Conservation (phyloP, 805 yeast genomes). For the Metschnikowia proteae region DNA sequence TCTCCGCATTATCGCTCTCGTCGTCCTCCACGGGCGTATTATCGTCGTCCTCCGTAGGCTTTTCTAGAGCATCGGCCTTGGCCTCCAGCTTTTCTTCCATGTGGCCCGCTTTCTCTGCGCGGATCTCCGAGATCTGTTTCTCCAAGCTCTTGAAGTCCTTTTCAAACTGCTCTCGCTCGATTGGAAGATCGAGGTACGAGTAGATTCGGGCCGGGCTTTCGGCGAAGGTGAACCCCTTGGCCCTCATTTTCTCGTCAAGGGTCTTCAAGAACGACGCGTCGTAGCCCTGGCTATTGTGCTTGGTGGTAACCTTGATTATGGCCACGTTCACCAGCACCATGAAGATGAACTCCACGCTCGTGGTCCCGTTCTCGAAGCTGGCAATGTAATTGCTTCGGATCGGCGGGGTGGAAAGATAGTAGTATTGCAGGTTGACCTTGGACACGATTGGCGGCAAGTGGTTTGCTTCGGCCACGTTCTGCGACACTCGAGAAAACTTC, state of each 20-base stretch:
- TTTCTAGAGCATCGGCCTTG: slow-evolving; percentile 10
- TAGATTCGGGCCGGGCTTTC: slow-evolving; percentile 15
- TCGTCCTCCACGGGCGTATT: slow-evolving; percentile 9
- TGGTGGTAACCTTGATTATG: slow-evolving; percentile 16
- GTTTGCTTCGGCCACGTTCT: slow-evolving; percentile 27
- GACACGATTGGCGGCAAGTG: slow-evolving; percentile 16
- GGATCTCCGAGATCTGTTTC: slow-evolving; percentile 11
- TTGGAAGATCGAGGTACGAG: slow-evolving; percentile 9
- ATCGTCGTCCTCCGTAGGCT: slow-evolving; percentile 3
- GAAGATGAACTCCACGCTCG: slow-evolving; percentile 16
- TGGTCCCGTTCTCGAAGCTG: slow-evolving; percentile 10
- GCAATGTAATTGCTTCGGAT: slow-evolving; percentile 13
- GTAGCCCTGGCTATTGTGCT: slow-evolving; percentile 12
- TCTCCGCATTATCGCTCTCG: slow-evolving; percentile 8
- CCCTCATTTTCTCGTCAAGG: slow-evolving; percentile 17
- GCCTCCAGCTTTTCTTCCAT: slow-evolving; percentile 6
- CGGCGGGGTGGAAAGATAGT: slow-evolving; percentile 19
- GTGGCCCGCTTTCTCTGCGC: slow-evolving; percentile 4
- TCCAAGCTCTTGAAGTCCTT: slow-evolving; percentile 15
- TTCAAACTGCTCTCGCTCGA: slow-evolving; percentile 14
- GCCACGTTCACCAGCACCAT: slow-evolving; percentile 19
- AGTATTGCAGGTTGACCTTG: slow-evolving; percentile 18
- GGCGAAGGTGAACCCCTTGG: slow-evolving; percentile 15
- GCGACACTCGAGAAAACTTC: slow-evolving; percentile 26
- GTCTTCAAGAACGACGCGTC: slow-evolving; percentile 12